phyloP scores from a whole-genome alignment of 495 filamentous ascomycete species.

The Parachaetomium inaequale region DNA sequence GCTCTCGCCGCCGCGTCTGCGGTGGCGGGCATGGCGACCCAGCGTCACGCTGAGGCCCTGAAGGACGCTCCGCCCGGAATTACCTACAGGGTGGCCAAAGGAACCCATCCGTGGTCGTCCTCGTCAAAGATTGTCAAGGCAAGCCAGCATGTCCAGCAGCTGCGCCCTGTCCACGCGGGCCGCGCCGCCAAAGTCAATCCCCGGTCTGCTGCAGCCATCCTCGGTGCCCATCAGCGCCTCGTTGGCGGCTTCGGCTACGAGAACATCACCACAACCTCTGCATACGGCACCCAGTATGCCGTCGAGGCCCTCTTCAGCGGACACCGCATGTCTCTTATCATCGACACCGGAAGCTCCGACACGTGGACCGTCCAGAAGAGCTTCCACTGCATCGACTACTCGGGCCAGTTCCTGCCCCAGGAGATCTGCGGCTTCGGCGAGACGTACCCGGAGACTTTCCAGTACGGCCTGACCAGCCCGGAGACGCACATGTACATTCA shows the following conservation, averaged over 20 bases:
- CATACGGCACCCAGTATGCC: constrained; percentile 41
- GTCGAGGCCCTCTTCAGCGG: constrained; percentile 33
- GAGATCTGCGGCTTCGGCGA: constrained; percentile 31
- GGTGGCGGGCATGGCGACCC: neutral
- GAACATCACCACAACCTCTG: constrained; percentile 38
- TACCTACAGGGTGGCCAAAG: constrained; percentile 22
- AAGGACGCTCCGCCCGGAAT: constrained; percentile 24
- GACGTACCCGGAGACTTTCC: constrained; percentile 20
- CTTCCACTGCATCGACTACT: constrained; percentile 32
- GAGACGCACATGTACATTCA: constrained; percentile 54
- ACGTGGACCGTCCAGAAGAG: constrained; percentile 45
- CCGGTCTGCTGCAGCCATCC: constrained; percentile 30
- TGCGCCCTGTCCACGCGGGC: constrained; percentile 19
- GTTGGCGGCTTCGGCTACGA: constrained; percentile 33
- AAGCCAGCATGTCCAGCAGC: constrained; percentile 19
- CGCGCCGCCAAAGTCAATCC: constrained; percentile 18
- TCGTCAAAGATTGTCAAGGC: neutral
- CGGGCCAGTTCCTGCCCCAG: constrained; percentile 24
- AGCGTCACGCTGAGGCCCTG: constrained; percentile 10
- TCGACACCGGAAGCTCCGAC: constrained; percentile 66
- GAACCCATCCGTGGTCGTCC: constrained; percentile 13
- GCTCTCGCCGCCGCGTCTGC: neutral
- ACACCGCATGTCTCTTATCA: constrained; percentile 36
- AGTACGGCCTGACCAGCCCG: constrained; percentile 27
- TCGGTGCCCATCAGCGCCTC: constrained; percentile 34